Evolutionary conservation across 306 rosid species (phyloP).

Genomic region (Pterocarpus macrocarpus): DNA sequence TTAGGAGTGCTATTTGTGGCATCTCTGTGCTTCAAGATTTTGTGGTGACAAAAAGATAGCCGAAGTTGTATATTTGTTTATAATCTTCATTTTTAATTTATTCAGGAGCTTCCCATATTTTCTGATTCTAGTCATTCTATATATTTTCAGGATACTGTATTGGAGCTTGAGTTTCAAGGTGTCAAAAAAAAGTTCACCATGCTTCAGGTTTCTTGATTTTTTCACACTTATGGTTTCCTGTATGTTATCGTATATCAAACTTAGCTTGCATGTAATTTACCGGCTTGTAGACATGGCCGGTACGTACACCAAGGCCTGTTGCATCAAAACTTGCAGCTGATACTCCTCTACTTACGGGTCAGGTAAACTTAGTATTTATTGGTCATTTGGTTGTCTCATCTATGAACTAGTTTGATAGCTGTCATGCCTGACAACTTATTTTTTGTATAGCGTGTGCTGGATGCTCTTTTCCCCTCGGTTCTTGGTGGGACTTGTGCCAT

Average conservation of each 20-base stretch:
- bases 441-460: conserved; percentile 91
- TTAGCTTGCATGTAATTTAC: neutral
- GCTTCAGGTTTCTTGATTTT: conserved; percentile 76
- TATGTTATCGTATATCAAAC: no score
- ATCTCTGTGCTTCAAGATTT: conserved; percentile 24
- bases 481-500: conserved; percentile 99
- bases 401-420: conserved; percentile 31
- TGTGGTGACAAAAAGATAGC: conserved; percentile 16
- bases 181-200: conserved; percentile 88
- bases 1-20: conserved; percentile 21
- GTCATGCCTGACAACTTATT: conserved; percentile 48
- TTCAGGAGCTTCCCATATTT: conserved; percentile 11
- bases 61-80: neutral
- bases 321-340: conserved; percentile 99
- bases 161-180: conserved; percentile 99
- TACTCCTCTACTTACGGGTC: conserved; percentile 99
- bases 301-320: conserved; percentile 97
- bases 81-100: conserved; percentile 7
- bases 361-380: conserved; percentile 58
- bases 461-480: conserved; percentile 99
- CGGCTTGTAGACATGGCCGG: conserved; percentile 87
- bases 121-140: conserved; percentile 30
- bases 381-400: conserved; percentile 9
- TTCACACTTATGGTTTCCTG: no score
- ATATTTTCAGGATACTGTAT: conserved; percentile 82